Evolutionary conservation across 306 rosid genomes (phyloP).

Genomic region (Boehmeria nivea): DNA sequence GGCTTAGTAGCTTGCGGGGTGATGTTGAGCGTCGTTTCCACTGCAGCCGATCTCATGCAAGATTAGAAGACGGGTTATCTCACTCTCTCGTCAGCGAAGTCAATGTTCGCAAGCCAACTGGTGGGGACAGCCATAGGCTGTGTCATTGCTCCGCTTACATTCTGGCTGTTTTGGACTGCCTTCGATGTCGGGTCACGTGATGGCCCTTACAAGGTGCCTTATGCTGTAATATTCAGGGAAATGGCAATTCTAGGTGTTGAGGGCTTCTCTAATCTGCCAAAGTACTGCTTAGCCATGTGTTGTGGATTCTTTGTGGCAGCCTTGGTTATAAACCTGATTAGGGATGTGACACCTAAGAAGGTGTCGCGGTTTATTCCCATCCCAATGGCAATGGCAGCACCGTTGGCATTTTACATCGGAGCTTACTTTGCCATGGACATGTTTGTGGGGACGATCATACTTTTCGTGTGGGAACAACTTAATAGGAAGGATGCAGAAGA

Average conservation of each 20-base stretch:
- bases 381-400: conserved; percentile 96
- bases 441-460: conserved; percentile 81
- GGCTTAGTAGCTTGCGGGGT: conserved; percentile 75
- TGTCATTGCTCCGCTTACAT: conserved; percentile 87
- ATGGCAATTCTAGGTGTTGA: conserved; percentile 84
- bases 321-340: conserved; percentile 54
- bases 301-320: conserved; percentile 69
- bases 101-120: conserved; percentile 83
- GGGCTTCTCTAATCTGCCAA: conserved; percentile 89
- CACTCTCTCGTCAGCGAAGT: conserved; percentile 80
- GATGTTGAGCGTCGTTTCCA: conserved; percentile 87
- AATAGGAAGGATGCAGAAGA: conserved; percentile 73
- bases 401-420: conserved; percentile 82
- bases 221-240: conserved; percentile 79
- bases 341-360: conserved; percentile 58
- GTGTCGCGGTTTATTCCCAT: conserved; percentile 74
- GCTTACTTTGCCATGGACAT: conserved; percentile 86
- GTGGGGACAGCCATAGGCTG: conserved; percentile 94
- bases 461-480: conserved; percentile 68
- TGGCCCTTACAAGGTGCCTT: conserved; percentile 86
- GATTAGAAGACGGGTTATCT: conserved; percentile 97
- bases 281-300: conserved; percentile 70
- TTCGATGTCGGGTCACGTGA: conserved; percentile 86
- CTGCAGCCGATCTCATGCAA: conserved; percentile 99
- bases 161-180: conserved; percentile 96